phyloP scores from a whole-genome alignment of 805 yeast species.

The Starmerella roubikii region DNA sequence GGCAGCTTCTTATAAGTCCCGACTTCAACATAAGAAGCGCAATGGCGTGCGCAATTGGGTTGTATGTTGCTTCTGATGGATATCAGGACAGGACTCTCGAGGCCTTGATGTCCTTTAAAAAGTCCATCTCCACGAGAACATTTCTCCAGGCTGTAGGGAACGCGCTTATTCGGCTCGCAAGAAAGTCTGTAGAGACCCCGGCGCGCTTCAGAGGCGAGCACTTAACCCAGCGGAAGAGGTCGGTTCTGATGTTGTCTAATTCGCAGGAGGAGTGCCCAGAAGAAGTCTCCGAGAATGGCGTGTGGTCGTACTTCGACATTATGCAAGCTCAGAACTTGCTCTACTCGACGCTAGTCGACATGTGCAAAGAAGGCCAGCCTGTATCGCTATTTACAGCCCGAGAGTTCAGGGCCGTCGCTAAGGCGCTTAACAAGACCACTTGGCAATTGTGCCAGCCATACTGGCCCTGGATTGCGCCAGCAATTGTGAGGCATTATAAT shows the following conservation, averaged over 20 bases:
- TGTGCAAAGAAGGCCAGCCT: slow-evolving; percentile 52
- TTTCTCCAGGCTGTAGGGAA: slow-evolving; percentile 3
- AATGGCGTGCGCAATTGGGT: slow-evolving; percentile 6
- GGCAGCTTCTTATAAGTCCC: not conserved
- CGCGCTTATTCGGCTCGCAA: slow-evolving; percentile 5
- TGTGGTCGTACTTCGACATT: slow-evolving; percentile 8
- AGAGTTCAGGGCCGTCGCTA: slow-evolving; percentile 46
- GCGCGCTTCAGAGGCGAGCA: slow-evolving; percentile 3
- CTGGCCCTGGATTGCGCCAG: slow-evolving; percentile 31
- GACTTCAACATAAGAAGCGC: slow-evolving; percentile 6
- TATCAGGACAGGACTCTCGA: slow-evolving; percentile 9
- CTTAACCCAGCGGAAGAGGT: slow-evolving; percentile 1
- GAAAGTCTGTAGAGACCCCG: not conserved
- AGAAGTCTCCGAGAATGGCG: not conserved
- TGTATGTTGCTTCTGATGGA: slow-evolving; percentile 5
- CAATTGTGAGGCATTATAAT: slow-evolving; percentile 17
- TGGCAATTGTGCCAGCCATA: slow-evolving; percentile 73
- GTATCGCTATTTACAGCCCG: slow-evolving; percentile 51
- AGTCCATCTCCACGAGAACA: slow-evolving; percentile 3
- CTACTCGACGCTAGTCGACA: slow-evolving; percentile 44
- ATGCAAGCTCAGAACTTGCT: slow-evolving; percentile 12
- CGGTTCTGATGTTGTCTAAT: slow-evolving; percentile 4
- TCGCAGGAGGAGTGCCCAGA: too few species aligned
- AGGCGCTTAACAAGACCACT: slow-evolving; percentile 44
- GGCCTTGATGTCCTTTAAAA: slow-evolving; percentile 2